Evolutionary conservation across 169 alveolate species (phyloP), one percentile per base, ranked within the genome.

Genomic region (Plasmodium billcollinsi): DNA sequence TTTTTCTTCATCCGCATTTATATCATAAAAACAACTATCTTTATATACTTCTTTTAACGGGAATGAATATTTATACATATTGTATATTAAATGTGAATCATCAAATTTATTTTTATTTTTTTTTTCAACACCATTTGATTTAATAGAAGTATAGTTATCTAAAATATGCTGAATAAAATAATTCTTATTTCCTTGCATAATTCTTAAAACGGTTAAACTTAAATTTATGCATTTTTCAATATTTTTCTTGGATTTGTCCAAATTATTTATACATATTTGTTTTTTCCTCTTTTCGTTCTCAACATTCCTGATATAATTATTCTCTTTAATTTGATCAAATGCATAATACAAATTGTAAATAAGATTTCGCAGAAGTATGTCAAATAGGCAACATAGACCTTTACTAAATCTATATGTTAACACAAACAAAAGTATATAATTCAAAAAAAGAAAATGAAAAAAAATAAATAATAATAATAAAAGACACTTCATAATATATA

Each of bases 111-210:
- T 83, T 58, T 83, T 83, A 21, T 83, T 45, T 26, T 83, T 72
- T 49, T 15, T 70, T 62, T 73, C 15, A 11, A 52, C 29, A 67
- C n/a, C 50, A 12, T 20, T 58, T 56, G 70, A 21, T 8, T 69
- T 67, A 83, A 83, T 83, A 11, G 85, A 29, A 63, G 50, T 9
- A 52, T 83, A 83, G 49, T 83, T 83, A 62, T 83, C 91, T 61
- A 83, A 73, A 47, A 67, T 73, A 69, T 67, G 26, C n/a, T 83
- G 85, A 15, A 73, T 45, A 50, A 83, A 56, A 26, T 69, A 83
- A 2, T 24, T 20, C 7, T 24, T 18, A 54, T 83, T 66, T 58
- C 91, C 91, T 72, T 69, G 20, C 26, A 83, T 14, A 26, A 69
- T 69, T 67, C 70, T 83, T 29, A 83, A 56, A 14, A 83, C 50